A percentile compares a stretch with the other conserved stretches of the same genome.
phyloP scores from a whole-genome alignment of 805 yeast genomes.

The Wickerhamiella hasegawae region DNA sequence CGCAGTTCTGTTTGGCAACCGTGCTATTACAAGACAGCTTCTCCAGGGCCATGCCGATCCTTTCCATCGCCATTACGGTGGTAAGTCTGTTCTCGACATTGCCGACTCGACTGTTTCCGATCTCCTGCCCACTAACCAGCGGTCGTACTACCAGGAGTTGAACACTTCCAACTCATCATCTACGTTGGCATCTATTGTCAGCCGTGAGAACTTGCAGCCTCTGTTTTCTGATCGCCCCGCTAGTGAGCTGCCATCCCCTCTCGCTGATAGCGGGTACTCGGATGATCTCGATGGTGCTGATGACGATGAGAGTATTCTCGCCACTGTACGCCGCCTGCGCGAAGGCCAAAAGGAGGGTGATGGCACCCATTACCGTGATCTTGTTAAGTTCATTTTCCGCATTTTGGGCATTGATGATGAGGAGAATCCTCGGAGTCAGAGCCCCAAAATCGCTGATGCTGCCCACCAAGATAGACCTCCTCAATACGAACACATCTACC shows the following conservation, averaged over 20 bases:
- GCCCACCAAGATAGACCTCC: slow-evolving; percentile 3
- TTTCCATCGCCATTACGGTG: slow-evolving; percentile 15
- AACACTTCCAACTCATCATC: slow-evolving; percentile 16
- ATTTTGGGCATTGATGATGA: neutral
- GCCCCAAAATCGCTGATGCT: neutral
- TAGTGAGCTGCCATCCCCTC: neutral
- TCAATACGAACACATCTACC: slow-evolving; percentile 6
- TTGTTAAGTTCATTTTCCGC: neutral
- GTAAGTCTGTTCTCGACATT: slow-evolving; percentile 24
- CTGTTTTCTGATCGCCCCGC: neutral
- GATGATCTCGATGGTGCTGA: neutral
- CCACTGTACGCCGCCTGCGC: slow-evolving; percentile 2
- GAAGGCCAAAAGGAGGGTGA: neutral
- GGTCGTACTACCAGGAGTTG: slow-evolving; percentile 13
- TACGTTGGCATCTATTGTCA: slow-evolving; percentile 8
- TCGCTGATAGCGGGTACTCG: neutral
- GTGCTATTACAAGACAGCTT: slow-evolving; percentile 25
- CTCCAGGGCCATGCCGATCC: slow-evolving; percentile 17
- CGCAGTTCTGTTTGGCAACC: slow-evolving; percentile 62
- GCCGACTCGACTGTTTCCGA: slow-evolving; percentile 18
- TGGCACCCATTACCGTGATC: neutral
- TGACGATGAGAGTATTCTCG: slow-evolving; percentile 3
- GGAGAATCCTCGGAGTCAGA: neutral
- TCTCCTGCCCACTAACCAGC: slow-evolving; percentile 15
- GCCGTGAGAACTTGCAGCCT: slow-evolving; percentile 1